Base-by-base conservation (phyloP, 1,284 basidiomycete species). In the Ustilago trichophora region DNA sequence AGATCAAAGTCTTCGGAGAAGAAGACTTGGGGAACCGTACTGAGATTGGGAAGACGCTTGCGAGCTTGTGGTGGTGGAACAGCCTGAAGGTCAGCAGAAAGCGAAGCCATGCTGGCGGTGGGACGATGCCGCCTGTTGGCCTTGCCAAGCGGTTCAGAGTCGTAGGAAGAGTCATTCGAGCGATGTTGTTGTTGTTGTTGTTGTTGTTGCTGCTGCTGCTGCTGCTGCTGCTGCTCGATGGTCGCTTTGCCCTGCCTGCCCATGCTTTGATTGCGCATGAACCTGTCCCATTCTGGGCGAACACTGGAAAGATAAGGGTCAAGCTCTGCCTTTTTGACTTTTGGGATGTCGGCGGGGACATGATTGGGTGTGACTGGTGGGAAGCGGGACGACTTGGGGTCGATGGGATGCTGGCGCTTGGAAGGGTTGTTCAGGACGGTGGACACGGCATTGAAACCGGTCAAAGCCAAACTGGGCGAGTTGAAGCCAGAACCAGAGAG, bases 1-100 rank as follows among this genome's bases (percentile, higher is more conserved):
- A 98, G 86, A 80, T 93, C 88, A 83, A 98, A 98, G 21, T 86
- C 76, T 81, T 89, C 41, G 84, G 86, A 12, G 86, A 90, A 83
- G 91, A 94, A 82, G 87, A 89, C 22, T 84, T 86, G 76, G 1
- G 95, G 93, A 0, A 98, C 90, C 2, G 86, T 84, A 57, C 90
- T 87, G 10, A 98, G 86, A 1, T 89, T 73, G 52, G 64, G 77
- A 19, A 80, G 48, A 13, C 67, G 53, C 40, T 56, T 68, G 35
- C 57, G 60, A 16, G 63, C 16, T 11, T 63, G 65, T 31, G 51
- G 57, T 41, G 52, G 48, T 15, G 48, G 56, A 27, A 57, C 62
- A 15, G 66, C 55, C 18, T 56, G 54, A 11, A 69, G 52, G 21
- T 69, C 66, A 34, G 60, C 60, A 2, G 66, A 64, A 25, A 69